phyloP scores from a whole-genome alignment of 345 rosid genomes.

The Combretum micranthum region DNA sequence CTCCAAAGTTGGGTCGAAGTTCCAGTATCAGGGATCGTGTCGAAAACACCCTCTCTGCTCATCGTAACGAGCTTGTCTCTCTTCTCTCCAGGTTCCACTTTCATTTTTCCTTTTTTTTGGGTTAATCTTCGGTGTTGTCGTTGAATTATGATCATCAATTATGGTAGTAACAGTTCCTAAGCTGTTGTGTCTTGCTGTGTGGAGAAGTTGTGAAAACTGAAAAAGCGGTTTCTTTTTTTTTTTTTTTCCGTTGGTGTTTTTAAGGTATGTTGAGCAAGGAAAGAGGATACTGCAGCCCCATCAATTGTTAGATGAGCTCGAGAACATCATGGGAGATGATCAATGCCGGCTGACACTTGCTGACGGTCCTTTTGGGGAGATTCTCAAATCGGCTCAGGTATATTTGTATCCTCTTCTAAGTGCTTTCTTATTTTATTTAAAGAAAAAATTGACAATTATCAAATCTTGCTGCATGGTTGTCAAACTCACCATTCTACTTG shows the following conservation, averaged over 20 bases:
- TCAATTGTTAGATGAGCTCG: slow-evolving; percentile 76
- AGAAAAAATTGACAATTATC: neutral
- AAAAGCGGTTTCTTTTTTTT: neutral
- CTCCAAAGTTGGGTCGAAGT: slow-evolving; percentile 41
- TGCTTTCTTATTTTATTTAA: no score
- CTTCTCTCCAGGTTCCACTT: slow-evolving; percentile 76
- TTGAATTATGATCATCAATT: slow-evolving; percentile 13
- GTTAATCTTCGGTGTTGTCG: neutral
- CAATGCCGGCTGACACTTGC: slow-evolving; percentile 36
- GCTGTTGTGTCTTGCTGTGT: neutral
- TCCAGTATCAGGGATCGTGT: slow-evolving; percentile 87
- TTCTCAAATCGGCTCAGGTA: slow-evolving; percentile 75
- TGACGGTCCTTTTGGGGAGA: slow-evolving; percentile 69
- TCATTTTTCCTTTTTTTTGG: neutral
- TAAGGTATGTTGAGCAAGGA: slow-evolving; percentile 89
- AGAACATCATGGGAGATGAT: slow-evolving; percentile 49
- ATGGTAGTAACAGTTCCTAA: neutral
- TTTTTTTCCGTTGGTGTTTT: slow-evolving; percentile 4
- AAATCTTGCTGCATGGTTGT: no score
- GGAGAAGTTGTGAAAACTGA: neutral
- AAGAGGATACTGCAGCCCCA: slow-evolving; percentile 90
- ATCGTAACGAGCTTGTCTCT: slow-evolving; percentile 85
- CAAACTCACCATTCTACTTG: no score
- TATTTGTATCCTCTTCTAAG: neutral
- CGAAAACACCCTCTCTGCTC: slow-evolving; percentile 77